Evolutionary conservation across 139 green algal genomes (phyloP), one percentile per base, ranked within the genome.

Genomic region (Chara braunii): DNA sequence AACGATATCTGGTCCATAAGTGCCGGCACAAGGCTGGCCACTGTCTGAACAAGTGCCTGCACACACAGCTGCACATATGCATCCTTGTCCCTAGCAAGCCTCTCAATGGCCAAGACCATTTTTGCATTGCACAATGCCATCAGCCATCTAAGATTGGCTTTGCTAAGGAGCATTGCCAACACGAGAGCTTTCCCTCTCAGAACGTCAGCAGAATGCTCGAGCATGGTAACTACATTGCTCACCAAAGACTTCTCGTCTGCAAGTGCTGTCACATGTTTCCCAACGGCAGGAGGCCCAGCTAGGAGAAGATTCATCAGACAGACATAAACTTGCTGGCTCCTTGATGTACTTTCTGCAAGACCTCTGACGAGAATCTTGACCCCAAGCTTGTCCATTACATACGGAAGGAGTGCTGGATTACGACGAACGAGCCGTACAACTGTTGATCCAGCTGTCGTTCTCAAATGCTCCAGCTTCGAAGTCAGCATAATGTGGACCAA

Each of bases 301-400:
- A 88, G 64, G 12, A 65, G 80, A 35, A 86, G 64, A 65, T 86
- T 87, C 22, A 95, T 72, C 54, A 95, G 81, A 76, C 85, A 91
- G 36, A 85, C 44, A 1, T 70, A 77, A 5, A 85, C 73, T 6
- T 84, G 78, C 80, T 93, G 85, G 26, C 86, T 76, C 70, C 85
- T 84, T 30, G 68, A 60, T 51, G 54, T 81, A 52, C 34, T 56
- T 30, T 84, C 80, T 3, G 66, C 40, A 5, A 88, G 60, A 24
- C 79, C 78, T 0, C 36, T 36, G 8, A 86, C 58, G n/a, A 87
- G 53, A 7, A 82, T 55, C 0, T 54, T 72, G 7, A 78, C 44
- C 33, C 79, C 79, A 24, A 79, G 65, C 48, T 81, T 79, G 44
- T 87, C 80, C 26, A 89, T 18, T 8, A 60, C 3, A 50, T 50